A percentile compares a stretch with the other conserved stretches of the same genome.
Evolutionary conservation across 2,329 filamentous ascomycete genomes (phyloP).

Genomic region (Cryphonectria parasitica): DNA sequence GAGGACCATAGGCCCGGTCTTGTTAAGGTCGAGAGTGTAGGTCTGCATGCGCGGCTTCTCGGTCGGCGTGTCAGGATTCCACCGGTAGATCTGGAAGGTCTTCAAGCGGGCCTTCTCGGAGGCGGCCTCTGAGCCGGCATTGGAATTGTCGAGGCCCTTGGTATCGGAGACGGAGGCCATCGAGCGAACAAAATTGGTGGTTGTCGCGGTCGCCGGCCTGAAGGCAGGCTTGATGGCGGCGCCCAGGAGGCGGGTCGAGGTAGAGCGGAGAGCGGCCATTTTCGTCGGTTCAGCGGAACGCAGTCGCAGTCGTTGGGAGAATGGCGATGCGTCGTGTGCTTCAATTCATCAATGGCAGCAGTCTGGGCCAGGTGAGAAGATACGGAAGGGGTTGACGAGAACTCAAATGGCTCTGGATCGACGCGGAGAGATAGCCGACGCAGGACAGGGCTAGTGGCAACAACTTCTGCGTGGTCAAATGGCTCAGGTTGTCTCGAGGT

Average conservation of each 20-base stretch:
- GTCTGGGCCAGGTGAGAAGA: neutral
- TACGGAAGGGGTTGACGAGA: neutral
- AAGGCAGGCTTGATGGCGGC: constrained; percentile 48
- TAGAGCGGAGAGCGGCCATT: constrained; percentile 67
- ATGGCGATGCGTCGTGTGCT: constrained; percentile 1
- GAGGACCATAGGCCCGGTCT: constrained; percentile 98
- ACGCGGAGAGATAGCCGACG: constrained; percentile 7
- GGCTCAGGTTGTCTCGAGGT: constrained; percentile 9
- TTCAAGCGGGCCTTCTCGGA: constrained; percentile 74
- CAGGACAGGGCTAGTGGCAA: constrained; percentile 22
- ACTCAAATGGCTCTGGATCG: constrained; percentile 1
- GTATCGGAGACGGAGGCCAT: constrained; percentile 63
- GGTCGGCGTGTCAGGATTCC: constrained; percentile 91
- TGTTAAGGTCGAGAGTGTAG: constrained; percentile 95
- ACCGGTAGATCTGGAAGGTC: constrained; percentile 98
- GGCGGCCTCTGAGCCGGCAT: constrained; percentile 45
- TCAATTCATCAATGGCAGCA: neutral
- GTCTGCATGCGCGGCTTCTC: constrained; percentile 95
- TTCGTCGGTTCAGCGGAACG: constrained; percentile 30
- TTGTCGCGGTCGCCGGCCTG: constrained; percentile 38
- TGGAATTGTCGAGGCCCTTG: constrained; percentile 26
- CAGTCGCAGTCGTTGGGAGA: neutral
- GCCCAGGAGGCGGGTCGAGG: constrained; percentile 56
- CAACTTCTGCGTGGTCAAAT: constrained; percentile 3
- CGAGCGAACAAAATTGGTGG: constrained; percentile 50